Evolutionary conservation across 257 asterid genomes (phyloP).

Genomic region (Cruciata laevipes): DNA sequence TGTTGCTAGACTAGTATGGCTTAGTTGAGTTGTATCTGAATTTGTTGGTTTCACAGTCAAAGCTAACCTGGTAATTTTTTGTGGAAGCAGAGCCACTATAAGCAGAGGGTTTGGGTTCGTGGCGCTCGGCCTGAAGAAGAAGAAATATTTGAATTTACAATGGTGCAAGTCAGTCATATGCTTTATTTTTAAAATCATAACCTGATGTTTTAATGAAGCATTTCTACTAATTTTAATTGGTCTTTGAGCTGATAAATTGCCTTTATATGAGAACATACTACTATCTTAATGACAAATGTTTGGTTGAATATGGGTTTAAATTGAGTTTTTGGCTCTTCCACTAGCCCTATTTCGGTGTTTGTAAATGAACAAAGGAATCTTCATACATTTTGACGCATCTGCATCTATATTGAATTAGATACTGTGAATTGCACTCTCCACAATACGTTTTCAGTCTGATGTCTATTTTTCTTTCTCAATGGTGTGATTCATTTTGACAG

Average conservation of each 20-base stretch:
- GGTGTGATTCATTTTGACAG: background rate
- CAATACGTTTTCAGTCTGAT: background rate
- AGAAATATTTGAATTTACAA: conserved; percentile 69
- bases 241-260: background rate
- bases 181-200: conserved; percentile 10
- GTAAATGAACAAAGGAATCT: background rate
- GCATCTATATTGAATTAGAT: background rate
- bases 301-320: background rate
- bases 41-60: no score
- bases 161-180: conserved; percentile 59
- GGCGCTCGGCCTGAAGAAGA: conserved; percentile 96
- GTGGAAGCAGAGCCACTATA: conserved; percentile 51
- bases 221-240: background rate
- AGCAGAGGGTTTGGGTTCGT: conserved; percentile 77
- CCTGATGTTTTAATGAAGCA: background rate
- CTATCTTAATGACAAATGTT: background rate
- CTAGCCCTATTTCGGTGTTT: background rate
- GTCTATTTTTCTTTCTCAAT: background rate
- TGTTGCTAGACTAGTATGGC: no score
- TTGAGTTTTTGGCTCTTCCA: background rate
- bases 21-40: no score
- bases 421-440: background rate
- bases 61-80: background rate
- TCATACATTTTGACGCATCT: background rate
- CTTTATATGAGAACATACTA: background rate